Percentiles rank a stretch among this genome's conserved stretches.
phyloP scores from a whole-genome alignment of 352 stramenopile species.

The Pythium myriotylum region DNA sequence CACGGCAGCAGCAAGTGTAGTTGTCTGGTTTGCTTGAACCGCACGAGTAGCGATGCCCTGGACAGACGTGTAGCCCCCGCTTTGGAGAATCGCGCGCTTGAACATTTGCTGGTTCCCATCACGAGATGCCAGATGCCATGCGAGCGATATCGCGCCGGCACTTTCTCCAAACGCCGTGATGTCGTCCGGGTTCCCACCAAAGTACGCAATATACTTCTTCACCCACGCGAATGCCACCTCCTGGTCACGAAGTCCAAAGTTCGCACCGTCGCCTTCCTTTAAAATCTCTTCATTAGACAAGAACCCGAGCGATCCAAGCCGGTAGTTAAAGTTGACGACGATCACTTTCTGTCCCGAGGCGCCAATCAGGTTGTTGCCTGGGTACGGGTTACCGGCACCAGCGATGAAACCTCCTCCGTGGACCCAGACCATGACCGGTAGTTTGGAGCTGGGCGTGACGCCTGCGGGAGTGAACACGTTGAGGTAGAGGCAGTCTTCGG shows the following conservation, averaged over 20 bases:
- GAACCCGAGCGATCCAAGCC: too few relatives aligned
- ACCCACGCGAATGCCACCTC: constrained; percentile 37
- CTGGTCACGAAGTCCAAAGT: constrained; percentile 32
- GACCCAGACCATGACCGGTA: too few relatives aligned
- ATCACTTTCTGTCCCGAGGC: constrained; percentile 29
- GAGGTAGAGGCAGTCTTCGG: too few relatives aligned
- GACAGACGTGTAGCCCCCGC: neutral
- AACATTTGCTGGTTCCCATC: constrained; percentile 21
- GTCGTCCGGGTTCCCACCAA: constrained; percentile 41
- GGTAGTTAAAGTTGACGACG: constrained; percentile 34
- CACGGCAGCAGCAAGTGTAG: neutral
- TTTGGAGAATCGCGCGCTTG: constrained; percentile 8
- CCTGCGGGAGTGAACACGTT: too few relatives aligned
- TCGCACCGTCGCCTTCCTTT: constrained; percentile 11
- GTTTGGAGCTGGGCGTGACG: too few relatives aligned
- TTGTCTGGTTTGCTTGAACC: neutral
- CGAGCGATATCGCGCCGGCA: constrained; percentile 6
- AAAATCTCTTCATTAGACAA: constrained; percentile 9
- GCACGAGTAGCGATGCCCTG: neutral
- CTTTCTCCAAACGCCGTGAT: constrained; percentile 33
- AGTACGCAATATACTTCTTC: constrained; percentile 39
- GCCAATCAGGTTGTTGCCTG: neutral
- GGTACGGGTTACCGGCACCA: constrained; percentile 13
- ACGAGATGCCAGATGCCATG: constrained; percentile 13
- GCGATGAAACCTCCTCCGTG: constrained; percentile 31